These are phyloP conservation scores for Calonectria pseudoreteaudii DNA, from an alignment of 2,329 filamentous ascomycete genomes.

Conservation along the genomic window DNA sequence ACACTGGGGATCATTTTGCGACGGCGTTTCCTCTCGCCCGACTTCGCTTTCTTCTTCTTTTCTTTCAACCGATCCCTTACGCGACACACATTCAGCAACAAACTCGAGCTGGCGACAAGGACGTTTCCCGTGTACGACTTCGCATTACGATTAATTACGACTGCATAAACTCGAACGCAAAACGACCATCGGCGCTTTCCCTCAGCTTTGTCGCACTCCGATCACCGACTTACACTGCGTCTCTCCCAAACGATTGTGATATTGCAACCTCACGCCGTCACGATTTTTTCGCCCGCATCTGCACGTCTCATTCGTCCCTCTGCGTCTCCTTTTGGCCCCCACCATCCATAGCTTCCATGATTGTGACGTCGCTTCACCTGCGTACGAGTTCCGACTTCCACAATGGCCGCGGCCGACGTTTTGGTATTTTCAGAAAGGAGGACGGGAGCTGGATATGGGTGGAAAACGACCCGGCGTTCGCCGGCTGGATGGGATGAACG, in stretches of 20 bases:
- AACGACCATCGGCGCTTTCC: slow-evolving; percentile 3
- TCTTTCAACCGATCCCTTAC: not conserved
- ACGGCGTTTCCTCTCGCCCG: slow-evolving; percentile 28
- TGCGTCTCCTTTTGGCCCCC: slow-evolving; percentile 24
- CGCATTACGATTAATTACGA: slow-evolving; percentile 32
- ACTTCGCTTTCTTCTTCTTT: slow-evolving; percentile 15
- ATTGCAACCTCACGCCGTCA: slow-evolving; percentile 24
- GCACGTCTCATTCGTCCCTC: slow-evolving; percentile 29
- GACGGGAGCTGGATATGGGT: slow-evolving; percentile 55
- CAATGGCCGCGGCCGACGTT: slow-evolving; percentile 66
- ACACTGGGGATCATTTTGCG: slow-evolving; percentile 30
- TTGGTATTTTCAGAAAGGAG: slow-evolving; percentile 56
- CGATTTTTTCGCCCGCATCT: slow-evolving; percentile 21
- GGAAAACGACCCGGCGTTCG: slow-evolving; percentile 48
- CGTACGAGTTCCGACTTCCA: slow-evolving; percentile 60
- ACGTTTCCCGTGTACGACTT: slow-evolving; percentile 25
- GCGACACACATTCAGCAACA: not conserved
- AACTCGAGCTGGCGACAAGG: slow-evolving; percentile 4
- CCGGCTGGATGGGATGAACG: slow-evolving; percentile 43
- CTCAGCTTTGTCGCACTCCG: slow-evolving; percentile 3
- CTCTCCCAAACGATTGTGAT: slow-evolving; percentile 6
- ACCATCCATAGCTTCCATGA: slow-evolving; percentile 62
- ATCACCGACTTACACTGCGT: slow-evolving; percentile 34
- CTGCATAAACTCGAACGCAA: slow-evolving; percentile 19
- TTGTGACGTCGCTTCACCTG: slow-evolving; percentile 56